Base-by-base conservation (phyloP, 768 basidiomycete species). In the Leccinum uliginosum region DNA sequence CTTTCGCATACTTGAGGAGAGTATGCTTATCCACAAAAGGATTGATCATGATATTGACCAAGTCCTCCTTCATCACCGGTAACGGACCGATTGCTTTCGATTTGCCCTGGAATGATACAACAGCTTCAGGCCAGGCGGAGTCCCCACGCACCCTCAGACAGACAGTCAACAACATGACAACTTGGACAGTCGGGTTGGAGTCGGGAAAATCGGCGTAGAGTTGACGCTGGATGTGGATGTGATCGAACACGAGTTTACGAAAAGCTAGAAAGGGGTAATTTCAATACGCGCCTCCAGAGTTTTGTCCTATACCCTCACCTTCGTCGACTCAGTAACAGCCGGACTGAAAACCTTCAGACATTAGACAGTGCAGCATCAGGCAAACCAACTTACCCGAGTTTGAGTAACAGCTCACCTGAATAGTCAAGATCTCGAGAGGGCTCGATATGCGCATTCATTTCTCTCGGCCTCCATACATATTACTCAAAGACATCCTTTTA, bases 391-490 rank as follows among this genome's bases (percentile, higher is more conserved):
- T 70, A 87, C 87, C 77, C 67, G 43, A 91, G 75, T 59, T 85
- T 80, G 65, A 91, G 91, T 19, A 78, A 77, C n/a, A 91, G 77
- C 55, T 81, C 77, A 2, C 84, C 83, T 19, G 81, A 75, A 56
- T 83, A 82, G 71, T 89, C 82, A 35, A 91, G 75, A 75, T 71
- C 68, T 87, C 88, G 54, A 91, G 73, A 29, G 29, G 32, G 87
- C 89, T 40, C 71, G 71, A 69, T 89, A 91, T 17, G 83, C 88
- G 6, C 78, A 72, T 54, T 87, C 83, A 57, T 91, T 91, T 14
- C 76, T 69, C 71, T 84, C 85, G n/a, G 85, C 83, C 69, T 91
- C 89, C 85, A 91, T 88, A 64, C 87, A 88, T 24, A 89, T 80
- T 67, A 63, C 83, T 88, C 50, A 91, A 75, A 67, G 88, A 91